Evolutionary conservation across 2,329 filamentous ascomycete species (phyloP), one percentile per base, ranked within the genome.

Genomic region (Aaosphaeria arxii): DNA sequence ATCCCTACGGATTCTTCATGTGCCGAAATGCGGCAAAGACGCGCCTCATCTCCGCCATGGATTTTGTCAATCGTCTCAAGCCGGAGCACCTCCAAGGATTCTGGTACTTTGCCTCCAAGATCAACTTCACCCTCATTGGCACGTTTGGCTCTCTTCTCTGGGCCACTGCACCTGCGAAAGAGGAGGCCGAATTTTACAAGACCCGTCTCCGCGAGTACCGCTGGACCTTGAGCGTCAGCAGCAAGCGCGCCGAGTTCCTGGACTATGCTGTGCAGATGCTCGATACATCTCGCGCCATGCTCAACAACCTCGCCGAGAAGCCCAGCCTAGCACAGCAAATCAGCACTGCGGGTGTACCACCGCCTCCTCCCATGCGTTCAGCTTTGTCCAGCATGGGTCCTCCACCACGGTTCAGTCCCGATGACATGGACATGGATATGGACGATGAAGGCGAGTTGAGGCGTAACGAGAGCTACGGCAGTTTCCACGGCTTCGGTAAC

Each of bases 11-110:
- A 43, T 82, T 91, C 47, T 89, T 95, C 70, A 96, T 96, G 58
- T 96, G 91, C 71, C 90, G 92, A 45, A 91, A 87, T 48, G 92
- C 92, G 4, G 92, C 92, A 45, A 96, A 96, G 70, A 95, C 92
- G 0, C 87, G 92, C 5, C 80, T 97, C 32, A 96, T 96, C 64
- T 95, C 89, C 24, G 91, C 91, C 54, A 95, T 97, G 88, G 92
- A 97, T 68, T 96, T 96, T 71, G 91, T 96, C 60, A 96, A 96
- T 71, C 86, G 92, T 0, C 81, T 97, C 31, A 90, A 88, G 40
- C 89, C 90, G 0, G 83, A 86, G 33, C 91, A 97, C 61, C 79
- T 96, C 30, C 84, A 87, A n/a, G 83, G 89, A 0, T 96, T 96
- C 72, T 97, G 92, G 92, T 91, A 88, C 66, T 92, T 91, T 64